Conservation (phyloP, 306 rosid genomes). For the Rosa persica region DNA sequence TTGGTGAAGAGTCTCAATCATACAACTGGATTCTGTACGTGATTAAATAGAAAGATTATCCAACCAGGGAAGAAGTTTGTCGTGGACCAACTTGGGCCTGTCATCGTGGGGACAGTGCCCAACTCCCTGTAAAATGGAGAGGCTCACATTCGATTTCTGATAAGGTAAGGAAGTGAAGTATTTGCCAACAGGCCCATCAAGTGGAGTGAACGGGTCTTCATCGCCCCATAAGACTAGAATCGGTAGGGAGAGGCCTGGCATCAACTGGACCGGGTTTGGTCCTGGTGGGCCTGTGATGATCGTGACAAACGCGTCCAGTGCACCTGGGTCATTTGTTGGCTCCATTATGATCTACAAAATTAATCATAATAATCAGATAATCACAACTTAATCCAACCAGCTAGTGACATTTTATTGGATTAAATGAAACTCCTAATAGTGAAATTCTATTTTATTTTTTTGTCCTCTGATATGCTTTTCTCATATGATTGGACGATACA, state of each 20-base stretch:
- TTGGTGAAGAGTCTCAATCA: not conserved
- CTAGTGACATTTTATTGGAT: too few relatives aligned
- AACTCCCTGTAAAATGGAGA: slow-evolving; percentile 68
- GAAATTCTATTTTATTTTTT: too few relatives aligned
- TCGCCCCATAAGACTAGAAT: slow-evolving; percentile 84
- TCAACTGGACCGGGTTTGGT: slow-evolving; percentile 70
- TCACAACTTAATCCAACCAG: too few relatives aligned
- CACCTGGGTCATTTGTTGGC: slow-evolving; percentile 74
- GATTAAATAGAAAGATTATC: slow-evolving; percentile 45
- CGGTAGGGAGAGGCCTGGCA: slow-evolving; percentile 70
- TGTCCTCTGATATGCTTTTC: too few relatives aligned
- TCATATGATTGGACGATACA: too few relatives aligned
- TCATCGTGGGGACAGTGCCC: slow-evolving; percentile 99
- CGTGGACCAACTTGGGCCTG: slow-evolving; percentile 74
- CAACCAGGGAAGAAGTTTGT: slow-evolving; percentile 82
- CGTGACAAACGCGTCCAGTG: slow-evolving; percentile 82
- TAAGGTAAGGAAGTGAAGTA: slow-evolving; percentile 65
- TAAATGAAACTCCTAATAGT: too few relatives aligned
- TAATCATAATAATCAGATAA: not conserved
- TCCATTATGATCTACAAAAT: slow-evolving; percentile 64
- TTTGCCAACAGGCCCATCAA: slow-evolving; percentile 94
- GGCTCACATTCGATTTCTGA: slow-evolving; percentile 49
- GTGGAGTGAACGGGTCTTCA: slow-evolving; percentile 86
- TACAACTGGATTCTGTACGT: not conserved
- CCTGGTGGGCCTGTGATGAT: slow-evolving; percentile 93